Base-by-base conservation (phyloP, 176 grass and related monocot genomes). In the Oryza meridionalis region DNA sequence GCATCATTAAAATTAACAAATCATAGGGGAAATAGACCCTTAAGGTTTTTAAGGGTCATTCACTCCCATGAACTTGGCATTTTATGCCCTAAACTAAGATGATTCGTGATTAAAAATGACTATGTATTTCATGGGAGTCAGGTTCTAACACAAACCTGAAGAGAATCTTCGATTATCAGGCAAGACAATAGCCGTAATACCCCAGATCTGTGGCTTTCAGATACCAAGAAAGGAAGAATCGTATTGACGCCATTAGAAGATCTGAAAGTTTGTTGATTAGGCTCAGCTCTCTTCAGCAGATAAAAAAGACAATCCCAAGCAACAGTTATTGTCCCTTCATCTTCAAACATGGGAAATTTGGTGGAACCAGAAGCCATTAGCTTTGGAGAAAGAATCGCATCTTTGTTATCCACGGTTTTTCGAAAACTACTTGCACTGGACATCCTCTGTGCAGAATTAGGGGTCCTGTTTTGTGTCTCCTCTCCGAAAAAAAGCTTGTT, bases 261-360 rank as follows among this genome's bases (percentile, higher is more conserved):
- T 77, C 97, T 88, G 75, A 99, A 99, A 17, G 91, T 88, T 85
- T 96, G 97, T 80, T 99, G 97, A 81, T 99, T 99, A 85, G 91
- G 63, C 73, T 99, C 97, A 69, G 93, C 97, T 86, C 93, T 90
- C 84, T 94, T 99, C 81, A 99, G 78, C 78, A 99, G 84, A 91
- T 93, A 92, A 87, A 94, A 99, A 80, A 99, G 92, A 73, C 97
- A 99, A 92, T 99, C 97, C 97, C 97, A 99, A 83, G 91, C 97
- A 78, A 99, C 86, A 88, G 81, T 67, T 65, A 96, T 88, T 67
- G 93, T 96, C 50, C 90, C 90, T 87, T 96, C 97, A 84, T 96
- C 93, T 87, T 99, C 97, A 86, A 99, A 99, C 84, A 99, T 89
- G 51, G 81, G 91, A 81, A 86, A 91, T 78, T 92, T 95, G 26